Conservation (phyloP, 495 filamentous ascomycete species). For the Hypomontagnella monticulosa region DNA sequence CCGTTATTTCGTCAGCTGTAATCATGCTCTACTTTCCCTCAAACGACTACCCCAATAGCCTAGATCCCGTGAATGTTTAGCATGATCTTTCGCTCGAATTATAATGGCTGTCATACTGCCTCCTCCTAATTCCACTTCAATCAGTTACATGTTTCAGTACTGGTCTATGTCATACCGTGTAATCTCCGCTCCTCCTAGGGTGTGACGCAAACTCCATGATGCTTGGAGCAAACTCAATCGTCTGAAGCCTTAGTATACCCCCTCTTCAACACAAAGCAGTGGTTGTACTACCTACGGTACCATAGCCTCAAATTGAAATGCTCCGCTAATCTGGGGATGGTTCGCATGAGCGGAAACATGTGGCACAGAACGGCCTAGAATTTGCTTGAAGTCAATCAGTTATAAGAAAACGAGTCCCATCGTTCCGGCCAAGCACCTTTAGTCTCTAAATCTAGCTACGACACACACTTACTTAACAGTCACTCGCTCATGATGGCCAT, state of each 20-base stretch:
- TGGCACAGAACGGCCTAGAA: slow-evolving; percentile 8
- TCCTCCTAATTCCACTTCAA: slow-evolving; percentile 37
- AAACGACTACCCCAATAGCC: not conserved
- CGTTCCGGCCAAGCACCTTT: slow-evolving; percentile 3
- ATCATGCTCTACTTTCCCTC: not conserved
- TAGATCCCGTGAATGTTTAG: not conserved
- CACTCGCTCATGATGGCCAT: slow-evolving; percentile 39
- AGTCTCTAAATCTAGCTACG: slow-evolving; percentile 4
- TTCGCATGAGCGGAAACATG: not conserved
- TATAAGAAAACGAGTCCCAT: slow-evolving; percentile 29
- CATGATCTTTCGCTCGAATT: not conserved
- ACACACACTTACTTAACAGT: slow-evolving; percentile 8
- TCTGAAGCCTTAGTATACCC: slow-evolving; percentile 23
- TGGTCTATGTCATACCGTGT: slow-evolving; percentile 36
- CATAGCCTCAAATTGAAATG: slow-evolving; percentile 21
- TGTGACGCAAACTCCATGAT: slow-evolving; percentile 27
- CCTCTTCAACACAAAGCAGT: slow-evolving; percentile 21
- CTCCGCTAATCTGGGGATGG: slow-evolving; percentile 29
- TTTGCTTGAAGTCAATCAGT: slow-evolving; percentile 3
- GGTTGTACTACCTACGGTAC: slow-evolving; percentile 14
- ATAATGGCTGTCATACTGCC: slow-evolving; percentile 30
- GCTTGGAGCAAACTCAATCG: slow-evolving; percentile 35
- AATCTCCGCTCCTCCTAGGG: slow-evolving; percentile 32
- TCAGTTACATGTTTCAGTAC: slow-evolving; percentile 33
- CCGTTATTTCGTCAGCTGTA: not conserved